Conservation (phyloP, 192 early-diverging fungal genomes). For the Dissophora ornata region DNA sequence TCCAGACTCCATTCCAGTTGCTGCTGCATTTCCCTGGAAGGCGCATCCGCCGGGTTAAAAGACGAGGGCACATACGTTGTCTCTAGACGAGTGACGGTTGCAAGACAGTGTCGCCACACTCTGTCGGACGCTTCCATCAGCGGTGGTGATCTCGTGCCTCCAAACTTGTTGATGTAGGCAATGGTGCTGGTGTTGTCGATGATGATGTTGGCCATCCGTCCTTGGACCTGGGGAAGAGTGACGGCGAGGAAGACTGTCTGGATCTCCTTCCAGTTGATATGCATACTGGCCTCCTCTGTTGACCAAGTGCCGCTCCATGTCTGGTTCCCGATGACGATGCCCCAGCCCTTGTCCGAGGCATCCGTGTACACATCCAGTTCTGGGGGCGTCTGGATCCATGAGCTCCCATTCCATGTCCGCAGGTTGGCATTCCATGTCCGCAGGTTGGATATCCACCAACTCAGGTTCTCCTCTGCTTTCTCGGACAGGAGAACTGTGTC, state of each 20-base stretch:
- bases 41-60: constrained; percentile 31
- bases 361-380: constrained; percentile 38
- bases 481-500: background rate
- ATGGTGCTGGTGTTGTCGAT: constrained; percentile 28
- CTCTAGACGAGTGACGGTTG: background rate
- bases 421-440: background rate
- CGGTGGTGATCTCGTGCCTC: constrained; percentile 18
- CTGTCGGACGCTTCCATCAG: constrained; percentile 7
- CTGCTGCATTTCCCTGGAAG: constrained; percentile 2
- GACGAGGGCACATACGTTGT: constrained; percentile 12
- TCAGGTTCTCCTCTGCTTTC: constrained; percentile 4
- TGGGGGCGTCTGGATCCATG: constrained; percentile 22
- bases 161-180: constrained; percentile 46
- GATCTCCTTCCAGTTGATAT: constrained; percentile 54
- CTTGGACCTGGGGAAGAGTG: constrained; percentile 13
- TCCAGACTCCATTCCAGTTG: constrained; percentile 24
- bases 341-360: constrained; percentile 42
- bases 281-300: background rate
- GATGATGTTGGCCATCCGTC: constrained; percentile 11
- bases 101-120: constrained; percentile 6
- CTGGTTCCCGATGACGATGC: background rate
- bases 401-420: constrained; percentile 32
- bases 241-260: constrained; percentile 14
- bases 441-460: constrained; percentile 12
- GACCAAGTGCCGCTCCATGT: constrained; percentile 21